Percentiles rank a stretch among this genome's conserved stretches.
Conservation (phyloP, 768 basidiomycete species). For the Pleurotus ostreatus region DNA sequence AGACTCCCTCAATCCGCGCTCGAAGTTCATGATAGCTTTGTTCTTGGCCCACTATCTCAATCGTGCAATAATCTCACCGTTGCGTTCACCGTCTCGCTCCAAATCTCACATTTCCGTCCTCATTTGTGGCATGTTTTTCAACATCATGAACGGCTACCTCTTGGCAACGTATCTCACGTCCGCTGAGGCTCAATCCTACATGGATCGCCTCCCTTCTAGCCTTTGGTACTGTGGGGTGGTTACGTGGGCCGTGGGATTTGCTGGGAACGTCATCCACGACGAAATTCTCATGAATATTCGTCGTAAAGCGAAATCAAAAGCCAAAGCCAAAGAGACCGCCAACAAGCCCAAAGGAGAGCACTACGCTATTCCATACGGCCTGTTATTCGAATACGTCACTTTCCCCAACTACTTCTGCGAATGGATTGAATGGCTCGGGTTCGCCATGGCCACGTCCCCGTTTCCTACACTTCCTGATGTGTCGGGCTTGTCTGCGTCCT, state of each 20-base stretch:
- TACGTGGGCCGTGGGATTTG: slow-evolving; percentile 70
- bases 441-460: slow-evolving; percentile 71
- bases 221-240: slow-evolving; percentile 49
- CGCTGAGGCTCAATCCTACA: slow-evolving; percentile 40
- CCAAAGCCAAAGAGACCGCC: slow-evolving; percentile 27
- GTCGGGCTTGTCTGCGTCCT: slow-evolving; percentile 7
- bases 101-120: slow-evolving; percentile 69
- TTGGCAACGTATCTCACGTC: slow-evolving; percentile 71
- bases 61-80: slow-evolving; percentile 74
- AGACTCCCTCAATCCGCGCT: slow-evolving; percentile 30
- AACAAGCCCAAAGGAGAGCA: slow-evolving; percentile 34
- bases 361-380: slow-evolving; percentile 79
- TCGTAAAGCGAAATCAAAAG: slow-evolving; percentile 52
- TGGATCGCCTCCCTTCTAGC: slow-evolving; percentile 27
- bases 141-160: slow-evolving; percentile 66
- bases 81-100: slow-evolving; percentile 77
- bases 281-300: slow-evolving; percentile 84
- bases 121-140: slow-evolving; percentile 56
- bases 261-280: slow-evolving; percentile 84
- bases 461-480: slow-evolving; percentile 26
- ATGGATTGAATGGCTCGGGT: slow-evolving; percentile 93
- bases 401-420: slow-evolving; percentile 95
- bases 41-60: slow-evolving; percentile 81
- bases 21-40: slow-evolving; percentile 48
- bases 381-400: slow-evolving; percentile 73